These are phyloP conservation scores for Cyclaneusma minus DNA, from an alignment of 2,329 filamentous ascomycete species.

Conservation along the genomic window DNA sequence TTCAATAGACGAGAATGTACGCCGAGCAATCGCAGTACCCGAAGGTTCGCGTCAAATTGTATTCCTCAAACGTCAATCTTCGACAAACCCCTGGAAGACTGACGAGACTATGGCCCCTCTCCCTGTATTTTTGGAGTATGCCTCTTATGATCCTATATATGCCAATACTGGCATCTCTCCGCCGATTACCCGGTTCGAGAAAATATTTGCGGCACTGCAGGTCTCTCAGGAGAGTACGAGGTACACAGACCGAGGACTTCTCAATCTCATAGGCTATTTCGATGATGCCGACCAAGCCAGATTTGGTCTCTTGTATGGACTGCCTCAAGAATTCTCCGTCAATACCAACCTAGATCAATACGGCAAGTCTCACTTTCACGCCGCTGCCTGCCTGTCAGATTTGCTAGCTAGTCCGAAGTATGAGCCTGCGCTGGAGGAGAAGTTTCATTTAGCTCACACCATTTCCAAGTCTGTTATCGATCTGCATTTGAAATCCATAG, in stretches of 20 bases:
- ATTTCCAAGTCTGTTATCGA: conserved; percentile 59
- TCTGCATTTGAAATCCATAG: conserved; percentile 52
- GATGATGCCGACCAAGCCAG: conserved; percentile 57
- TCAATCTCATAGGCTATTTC: conserved; percentile 52
- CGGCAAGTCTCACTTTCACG: too few relatives aligned
- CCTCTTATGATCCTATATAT: conserved; percentile 45
- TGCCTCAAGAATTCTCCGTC: conserved; percentile 45
- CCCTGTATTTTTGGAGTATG: conserved; percentile 57
- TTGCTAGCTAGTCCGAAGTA: conserved; percentile 32
- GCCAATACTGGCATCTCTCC: conserved; percentile 46
- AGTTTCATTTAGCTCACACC: conserved; percentile 60
- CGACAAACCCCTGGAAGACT: conserved; percentile 1
- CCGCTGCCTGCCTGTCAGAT: conserved; percentile 32
- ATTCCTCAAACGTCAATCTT: conserved; percentile 2
- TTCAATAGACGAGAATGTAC: conserved; percentile 1
- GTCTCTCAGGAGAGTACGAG: conserved; percentile 32
- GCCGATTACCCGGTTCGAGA: conserved; percentile 48
- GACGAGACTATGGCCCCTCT: background rate
- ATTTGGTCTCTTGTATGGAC: conserved; percentile 60
- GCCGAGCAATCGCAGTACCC: conserved; percentile 5
- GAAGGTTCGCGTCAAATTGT: conserved; percentile 14
- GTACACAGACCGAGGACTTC: conserved; percentile 43
- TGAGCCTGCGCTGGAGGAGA: conserved; percentile 57
- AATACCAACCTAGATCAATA: conserved; percentile 31
- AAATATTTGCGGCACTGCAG: conserved; percentile 39